Evolutionary conservation across 2,329 filamentous ascomycete species (phyloP), one percentile per base, ranked within the genome.

Genomic region (Colletotrichum orbiculare): DNA sequence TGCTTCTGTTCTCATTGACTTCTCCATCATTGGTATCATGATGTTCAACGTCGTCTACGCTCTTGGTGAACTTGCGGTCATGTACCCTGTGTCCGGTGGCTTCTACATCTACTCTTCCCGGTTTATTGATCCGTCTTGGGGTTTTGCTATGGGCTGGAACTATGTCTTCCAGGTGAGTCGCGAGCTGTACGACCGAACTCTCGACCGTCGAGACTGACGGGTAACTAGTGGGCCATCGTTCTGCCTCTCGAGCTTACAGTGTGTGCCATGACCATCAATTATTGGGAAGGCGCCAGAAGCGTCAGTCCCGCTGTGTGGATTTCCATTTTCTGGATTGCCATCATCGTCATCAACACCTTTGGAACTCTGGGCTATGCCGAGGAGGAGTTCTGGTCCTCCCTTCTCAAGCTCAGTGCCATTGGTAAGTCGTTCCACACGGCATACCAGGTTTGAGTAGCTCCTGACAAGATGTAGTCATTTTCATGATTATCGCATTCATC

Each of bases 401-500:
- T 78, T 33, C 76, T 85, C 67, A 85, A 85, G 71, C 76, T 86
- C 50, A 69, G 72, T 9, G 83, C 85, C 8, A 83, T 83, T 55
- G 71, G 82, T 66, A 47, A 48, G 63, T 43, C 25, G 25, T 5
- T 5, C 25, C 4, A 25, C 25, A 25, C 4, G 8, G 2, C 0
- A 6, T 15, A 2, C 1, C 4, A 2, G 2, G 3, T 8, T 13
- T 4, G 7, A 47, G 17, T 10, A 2, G 17, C 1, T 37, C 25
- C 52, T 66, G n/a, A 62, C 13, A 1, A 1, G 2, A 11, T 13
- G 2, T 10, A 8, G 74, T 87, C 39, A 82, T 88, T 50, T 91
- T 90, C 76, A 89, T 91, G 78, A 81, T 91, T 65, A 81, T 89
- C 48, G 82, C 83, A 13, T 81, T 90, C 41, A 78, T 89, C 25